Conservation (phyloP, 768 basidiomycete species). For the Mycena kentingensis region DNA sequence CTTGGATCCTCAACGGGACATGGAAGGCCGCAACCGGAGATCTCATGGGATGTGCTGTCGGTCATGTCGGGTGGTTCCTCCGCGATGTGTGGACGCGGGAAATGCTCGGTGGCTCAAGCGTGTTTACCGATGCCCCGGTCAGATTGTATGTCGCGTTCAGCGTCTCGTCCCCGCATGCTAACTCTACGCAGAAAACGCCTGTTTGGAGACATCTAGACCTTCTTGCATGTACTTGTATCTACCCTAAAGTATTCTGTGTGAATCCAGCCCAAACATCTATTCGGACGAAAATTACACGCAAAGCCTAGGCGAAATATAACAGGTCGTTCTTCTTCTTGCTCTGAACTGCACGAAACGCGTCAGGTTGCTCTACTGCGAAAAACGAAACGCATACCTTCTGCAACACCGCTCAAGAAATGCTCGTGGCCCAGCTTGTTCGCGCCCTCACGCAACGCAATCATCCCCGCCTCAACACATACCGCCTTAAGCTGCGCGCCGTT, state of each 20-base stretch:
- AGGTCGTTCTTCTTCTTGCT: slow-evolving; percentile 99
- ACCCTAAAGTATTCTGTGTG: too few relatives aligned
- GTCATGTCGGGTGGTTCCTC: slow-evolving; percentile 83
- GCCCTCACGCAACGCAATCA: slow-evolving; percentile 96
- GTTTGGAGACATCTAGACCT: slow-evolving; percentile 53
- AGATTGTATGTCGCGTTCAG: slow-evolving; percentile 55
- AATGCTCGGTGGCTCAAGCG: slow-evolving; percentile 73
- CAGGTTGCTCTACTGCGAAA: slow-evolving; percentile 18
- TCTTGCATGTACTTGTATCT: slow-evolving; percentile 7
- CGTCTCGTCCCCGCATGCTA: slow-evolving; percentile 5
- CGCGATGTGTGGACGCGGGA: slow-evolving; percentile 88
- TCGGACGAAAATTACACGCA: background rate
- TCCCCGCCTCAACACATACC: slow-evolving; percentile 98
- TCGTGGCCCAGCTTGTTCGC: slow-evolving; percentile 88
- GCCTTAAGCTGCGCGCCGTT: slow-evolving; percentile 97
- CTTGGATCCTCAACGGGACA: slow-evolving; percentile 79
- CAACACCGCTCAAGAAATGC: slow-evolving; percentile 91
- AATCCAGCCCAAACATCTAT: background rate
- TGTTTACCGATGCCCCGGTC: slow-evolving; percentile 73
- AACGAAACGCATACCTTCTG: slow-evolving; percentile 62
- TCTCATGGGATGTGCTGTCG: slow-evolving; percentile 82
- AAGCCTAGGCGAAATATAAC: slow-evolving; percentile 82
- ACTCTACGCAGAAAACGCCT: slow-evolving; percentile 54
- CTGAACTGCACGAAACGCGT: slow-evolving; percentile 65
- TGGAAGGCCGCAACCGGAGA: slow-evolving; percentile 85